A percentile compares a stretch with the other conserved stretches of the same genome.
Conservation (phyloP, 2,329 filamentous ascomycete species). For the Thielaviopsis populi region DNA sequence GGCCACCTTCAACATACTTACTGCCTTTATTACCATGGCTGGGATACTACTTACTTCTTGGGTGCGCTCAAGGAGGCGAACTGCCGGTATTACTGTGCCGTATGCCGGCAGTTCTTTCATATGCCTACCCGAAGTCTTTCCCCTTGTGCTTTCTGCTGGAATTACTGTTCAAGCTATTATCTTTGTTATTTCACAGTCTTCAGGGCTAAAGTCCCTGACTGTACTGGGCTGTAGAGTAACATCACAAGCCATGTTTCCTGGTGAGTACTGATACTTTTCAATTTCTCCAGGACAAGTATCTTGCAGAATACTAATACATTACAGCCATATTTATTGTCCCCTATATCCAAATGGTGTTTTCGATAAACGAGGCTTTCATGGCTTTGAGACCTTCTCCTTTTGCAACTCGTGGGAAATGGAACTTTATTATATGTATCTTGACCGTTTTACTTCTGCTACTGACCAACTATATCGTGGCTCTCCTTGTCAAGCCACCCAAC, state of each 20-base stretch:
- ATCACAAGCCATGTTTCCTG: conserved; percentile 45
- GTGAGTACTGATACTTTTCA: conserved; percentile 25
- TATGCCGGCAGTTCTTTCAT: conserved; percentile 31
- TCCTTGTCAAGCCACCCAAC: conserved; percentile 39
- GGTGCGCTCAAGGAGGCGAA: conserved; percentile 28
- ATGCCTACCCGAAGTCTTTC: conserved; percentile 34
- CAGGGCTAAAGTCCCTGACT: conserved; percentile 37
- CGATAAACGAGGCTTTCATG: conserved; percentile 43
- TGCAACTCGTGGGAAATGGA: conserved; percentile 43
- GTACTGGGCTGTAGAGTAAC: conserved; percentile 37
- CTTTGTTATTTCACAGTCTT: conserved; percentile 42
- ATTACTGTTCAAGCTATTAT: conserved; percentile 43
- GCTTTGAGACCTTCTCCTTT: conserved; percentile 42
- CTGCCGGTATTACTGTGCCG: conserved; percentile 19
- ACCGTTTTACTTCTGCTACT: conserved; percentile 37
- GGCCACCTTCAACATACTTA: conserved; percentile 44
- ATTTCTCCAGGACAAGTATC: neutral
- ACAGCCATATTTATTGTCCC: conserved; percentile 50
- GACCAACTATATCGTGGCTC: conserved; percentile 42
- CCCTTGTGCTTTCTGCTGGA: conserved; percentile 41
- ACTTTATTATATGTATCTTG: conserved; percentile 38
- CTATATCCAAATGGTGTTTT: conserved; percentile 50
- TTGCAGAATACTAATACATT: neutral
- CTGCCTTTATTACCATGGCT: conserved; percentile 39
- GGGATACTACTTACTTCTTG: conserved; percentile 45